phyloP scores from a whole-genome alignment of 2,329 filamentous ascomycete genomes.

The Xylariaceae sp. region DNA sequence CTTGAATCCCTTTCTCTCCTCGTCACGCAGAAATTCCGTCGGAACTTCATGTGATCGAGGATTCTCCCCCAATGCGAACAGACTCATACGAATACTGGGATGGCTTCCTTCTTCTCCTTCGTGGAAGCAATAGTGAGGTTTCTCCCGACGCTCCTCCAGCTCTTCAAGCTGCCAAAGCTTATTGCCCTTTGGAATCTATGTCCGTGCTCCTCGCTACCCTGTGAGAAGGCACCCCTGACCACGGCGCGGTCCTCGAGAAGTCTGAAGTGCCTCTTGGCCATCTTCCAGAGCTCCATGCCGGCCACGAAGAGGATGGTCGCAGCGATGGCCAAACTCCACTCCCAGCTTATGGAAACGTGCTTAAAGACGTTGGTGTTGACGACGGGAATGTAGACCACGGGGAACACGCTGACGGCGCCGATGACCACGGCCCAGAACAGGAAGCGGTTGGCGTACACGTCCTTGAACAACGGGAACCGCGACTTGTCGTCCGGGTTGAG shows the following conservation, averaged over 20 bases:
- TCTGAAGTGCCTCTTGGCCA: slow-evolving; percentile 60
- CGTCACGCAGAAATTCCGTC: not conserved
- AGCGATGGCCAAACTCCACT: slow-evolving; percentile 71
- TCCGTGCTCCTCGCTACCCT: slow-evolving; percentile 52
- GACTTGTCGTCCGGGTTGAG: slow-evolving; percentile 59
- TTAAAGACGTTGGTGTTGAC: slow-evolving; percentile 74
- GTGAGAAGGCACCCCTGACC: slow-evolving; percentile 53
- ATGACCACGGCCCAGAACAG: slow-evolving; percentile 67
- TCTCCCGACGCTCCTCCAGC: slow-evolving; percentile 41
- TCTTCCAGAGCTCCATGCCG: slow-evolving; percentile 74
- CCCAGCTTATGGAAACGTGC: slow-evolving; percentile 72
- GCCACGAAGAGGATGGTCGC: slow-evolving; percentile 66
- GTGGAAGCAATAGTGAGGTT: slow-evolving; percentile 33
- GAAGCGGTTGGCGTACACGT: slow-evolving; percentile 71
- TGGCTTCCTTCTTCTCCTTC: slow-evolving; percentile 21
- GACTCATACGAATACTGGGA: slow-evolving; percentile 18
- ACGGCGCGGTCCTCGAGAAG: slow-evolving; percentile 57
- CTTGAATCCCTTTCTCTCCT: not conserved
- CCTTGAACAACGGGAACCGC: slow-evolving; percentile 58
- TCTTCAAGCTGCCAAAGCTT: slow-evolving; percentile 55
- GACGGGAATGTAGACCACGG: slow-evolving; percentile 71
- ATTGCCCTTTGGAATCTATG: slow-evolving; percentile 51
- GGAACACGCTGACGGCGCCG: slow-evolving; percentile 65
- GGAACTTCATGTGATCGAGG: not conserved
- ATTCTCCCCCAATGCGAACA: not conserved